phyloP scores from a whole-genome alignment of 2,329 filamentous ascomycete species.

The Aspergillus flavus region DNA sequence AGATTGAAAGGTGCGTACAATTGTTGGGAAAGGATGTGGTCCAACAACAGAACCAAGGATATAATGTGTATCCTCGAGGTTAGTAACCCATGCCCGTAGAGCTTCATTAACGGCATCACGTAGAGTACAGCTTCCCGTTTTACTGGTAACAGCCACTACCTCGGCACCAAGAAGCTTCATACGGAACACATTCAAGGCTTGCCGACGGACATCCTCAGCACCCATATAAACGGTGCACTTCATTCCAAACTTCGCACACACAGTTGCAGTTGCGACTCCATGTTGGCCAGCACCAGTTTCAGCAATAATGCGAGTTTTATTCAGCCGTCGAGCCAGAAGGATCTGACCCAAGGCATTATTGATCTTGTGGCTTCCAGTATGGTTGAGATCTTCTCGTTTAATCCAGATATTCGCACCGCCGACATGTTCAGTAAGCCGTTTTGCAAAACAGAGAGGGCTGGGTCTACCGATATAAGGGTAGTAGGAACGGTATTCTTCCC shows the following conservation, averaged over 20 bases:
- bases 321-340: constrained; percentile 76
- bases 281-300: background rate
- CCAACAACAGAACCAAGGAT: background rate
- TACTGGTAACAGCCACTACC: background rate
- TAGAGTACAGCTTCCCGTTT: background rate
- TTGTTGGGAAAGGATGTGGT: background rate
- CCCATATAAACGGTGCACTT: background rate
- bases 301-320: constrained; percentile 60
- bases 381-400: constrained; percentile 92
- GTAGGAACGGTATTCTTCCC: background rate
- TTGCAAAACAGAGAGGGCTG: background rate
- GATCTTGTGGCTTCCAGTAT: constrained; percentile 96
- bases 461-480: background rate
- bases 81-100: background rate
- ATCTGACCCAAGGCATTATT: constrained; percentile 93
- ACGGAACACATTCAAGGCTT: background rate
- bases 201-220: background rate
- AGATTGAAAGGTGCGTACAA: constrained; percentile 1
- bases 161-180: background rate
- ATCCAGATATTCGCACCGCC: constrained; percentile 82
- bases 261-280: background rate
- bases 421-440: background rate
- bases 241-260: background rate
- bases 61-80: background rate
- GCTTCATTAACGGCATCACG: background rate